Evolutionary conservation across 2,329 filamentous ascomycete species (phyloP), one percentile per base, ranked within the genome.

Genomic region (Dactylonectria estremocensis): DNA sequence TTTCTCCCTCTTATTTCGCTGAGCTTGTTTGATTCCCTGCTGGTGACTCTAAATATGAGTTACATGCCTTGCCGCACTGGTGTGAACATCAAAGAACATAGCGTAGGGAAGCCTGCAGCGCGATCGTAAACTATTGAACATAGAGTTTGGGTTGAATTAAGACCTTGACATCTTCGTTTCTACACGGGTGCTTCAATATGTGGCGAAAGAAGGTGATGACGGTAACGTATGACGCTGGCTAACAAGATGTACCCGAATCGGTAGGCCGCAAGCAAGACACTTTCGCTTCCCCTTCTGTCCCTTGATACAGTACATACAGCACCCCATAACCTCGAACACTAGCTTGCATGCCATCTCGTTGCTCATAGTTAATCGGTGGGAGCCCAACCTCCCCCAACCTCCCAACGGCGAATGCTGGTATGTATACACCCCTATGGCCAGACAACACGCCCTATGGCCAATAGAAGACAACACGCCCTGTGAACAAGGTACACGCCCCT

Each of bases 351-450:
- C 43, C 43, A 46, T 46, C 43, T 46, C n/a, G 43, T 20, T 46
- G n/a, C 43, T 46, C n/a, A 46, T 46, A 46, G 43, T 46, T 20
- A 46, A 46, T 46, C 43, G n/a, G 43, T 46, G n/a, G 43, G 43
- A 46, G 43, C 43, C 43, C n/a, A 46, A 46, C n/a, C 43, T 46
- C 18, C 43, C 35, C 35, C 35, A 37, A 37, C 35, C 35, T 37
- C 35, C 35, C 35, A 37, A 37, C 43, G 20, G 43, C 43, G 43
- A 46, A 46, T 46, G 43, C 43, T 46, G n/a, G 43, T 46, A 46
- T 46, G 35, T 14, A 37, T 37, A 14, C 35, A 37, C 35, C 35
- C 8, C 35, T 37, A 37, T 37, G 35, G 35, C 35, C 14, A 37
- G 35, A 14, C 35, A 37, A 37, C 10, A 46, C 43, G 13, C 40